Percentiles rank a stretch among this genome's conserved stretches.
Conservation (phyloP, 208 protist genomes). For the Wallacemonas collosoma region DNA sequence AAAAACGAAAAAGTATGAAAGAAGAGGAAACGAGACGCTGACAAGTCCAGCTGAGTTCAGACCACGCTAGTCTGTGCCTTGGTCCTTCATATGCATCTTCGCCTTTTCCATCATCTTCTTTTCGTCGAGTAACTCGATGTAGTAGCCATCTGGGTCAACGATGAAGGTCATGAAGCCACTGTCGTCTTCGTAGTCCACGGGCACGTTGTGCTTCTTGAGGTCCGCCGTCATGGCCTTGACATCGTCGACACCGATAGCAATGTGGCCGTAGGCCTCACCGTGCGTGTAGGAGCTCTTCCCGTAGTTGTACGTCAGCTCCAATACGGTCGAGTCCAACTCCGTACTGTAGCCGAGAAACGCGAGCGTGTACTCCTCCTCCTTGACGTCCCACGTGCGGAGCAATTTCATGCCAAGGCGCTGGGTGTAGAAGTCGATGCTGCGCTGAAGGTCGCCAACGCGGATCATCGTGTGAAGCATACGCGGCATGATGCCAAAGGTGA, state of each 20-base stretch:
- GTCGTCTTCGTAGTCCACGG: slow-evolving; percentile 75
- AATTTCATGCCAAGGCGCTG: slow-evolving; percentile 74
- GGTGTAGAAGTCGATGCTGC: slow-evolving; percentile 86
- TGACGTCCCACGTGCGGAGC: slow-evolving; percentile 78
- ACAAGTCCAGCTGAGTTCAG: background rate
- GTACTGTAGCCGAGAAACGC: slow-evolving; percentile 82
- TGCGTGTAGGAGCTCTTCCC: slow-evolving; percentile 71
- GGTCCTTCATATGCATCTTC: slow-evolving; percentile 66
- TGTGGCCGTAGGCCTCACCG: slow-evolving; percentile 78
- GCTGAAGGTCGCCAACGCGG: slow-evolving; percentile 79
- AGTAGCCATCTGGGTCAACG: slow-evolving; percentile 84
- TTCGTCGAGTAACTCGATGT: slow-evolving; percentile 83
- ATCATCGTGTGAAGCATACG: slow-evolving; percentile 89
- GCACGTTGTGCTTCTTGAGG: slow-evolving; percentile 49
- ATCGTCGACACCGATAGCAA: slow-evolving; percentile 84
- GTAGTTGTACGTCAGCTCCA: slow-evolving; percentile 91
- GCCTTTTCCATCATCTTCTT: slow-evolving; percentile 73
- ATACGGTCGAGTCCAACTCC: slow-evolving; percentile 64
- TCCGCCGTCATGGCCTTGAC: slow-evolving; percentile 50
- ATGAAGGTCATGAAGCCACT: slow-evolving; percentile 86
- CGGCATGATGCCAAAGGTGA: slow-evolving; percentile 5
- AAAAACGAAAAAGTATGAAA: slow-evolving; percentile 18
- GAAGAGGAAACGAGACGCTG: background rate
- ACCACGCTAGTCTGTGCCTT: slow-evolving; percentile 42
- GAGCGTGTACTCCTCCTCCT: slow-evolving; percentile 80